These are phyloP conservation scores for Trametes maxima DNA, from an alignment of 768 basidiomycete species.

Conservation along the genomic window DNA sequence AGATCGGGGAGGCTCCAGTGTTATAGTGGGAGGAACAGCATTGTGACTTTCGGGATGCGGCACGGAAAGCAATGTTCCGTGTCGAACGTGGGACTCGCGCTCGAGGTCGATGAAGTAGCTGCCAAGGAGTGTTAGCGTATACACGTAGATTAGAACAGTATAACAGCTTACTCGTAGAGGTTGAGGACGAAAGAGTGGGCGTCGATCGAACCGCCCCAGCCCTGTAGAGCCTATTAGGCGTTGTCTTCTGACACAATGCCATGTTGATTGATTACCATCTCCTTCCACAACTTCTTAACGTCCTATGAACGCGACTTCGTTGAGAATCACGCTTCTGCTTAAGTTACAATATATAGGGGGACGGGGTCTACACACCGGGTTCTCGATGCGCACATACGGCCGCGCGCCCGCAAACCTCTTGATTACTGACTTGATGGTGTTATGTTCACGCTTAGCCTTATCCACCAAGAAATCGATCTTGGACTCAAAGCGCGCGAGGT, in stretches of 20 bases:
- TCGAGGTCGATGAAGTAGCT: constrained; percentile 4
- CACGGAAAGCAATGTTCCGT: background rate
- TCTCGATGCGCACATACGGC: background rate
- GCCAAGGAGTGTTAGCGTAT: background rate
- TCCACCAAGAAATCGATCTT: constrained; percentile 1
- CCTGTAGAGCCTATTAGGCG: background rate
- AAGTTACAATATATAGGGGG: too few relatives aligned
- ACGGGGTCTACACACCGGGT: background rate
- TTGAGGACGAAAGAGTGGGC: constrained; percentile 1
- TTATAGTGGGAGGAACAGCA: background rate
- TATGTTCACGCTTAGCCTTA: background rate
- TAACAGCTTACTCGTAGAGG: background rate
- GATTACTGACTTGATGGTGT: background rate
- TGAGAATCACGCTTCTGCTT: too few relatives aligned
- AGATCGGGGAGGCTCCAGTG: background rate
- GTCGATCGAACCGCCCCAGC: constrained; percentile 4
- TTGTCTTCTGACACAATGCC: background rate
- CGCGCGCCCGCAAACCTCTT: background rate
- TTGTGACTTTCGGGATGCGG: background rate
- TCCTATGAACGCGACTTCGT: background rate
- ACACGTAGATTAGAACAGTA: background rate
- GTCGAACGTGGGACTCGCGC: background rate
- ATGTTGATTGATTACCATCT: background rate
- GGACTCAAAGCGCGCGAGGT: background rate
- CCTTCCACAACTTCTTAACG: constrained; percentile 7